Percentiles rank a stretch among this genome's conserved stretches.
phyloP scores from a whole-genome alignment of 495 filamentous ascomycete genomes.

The Hypoxylon rickii region DNA sequence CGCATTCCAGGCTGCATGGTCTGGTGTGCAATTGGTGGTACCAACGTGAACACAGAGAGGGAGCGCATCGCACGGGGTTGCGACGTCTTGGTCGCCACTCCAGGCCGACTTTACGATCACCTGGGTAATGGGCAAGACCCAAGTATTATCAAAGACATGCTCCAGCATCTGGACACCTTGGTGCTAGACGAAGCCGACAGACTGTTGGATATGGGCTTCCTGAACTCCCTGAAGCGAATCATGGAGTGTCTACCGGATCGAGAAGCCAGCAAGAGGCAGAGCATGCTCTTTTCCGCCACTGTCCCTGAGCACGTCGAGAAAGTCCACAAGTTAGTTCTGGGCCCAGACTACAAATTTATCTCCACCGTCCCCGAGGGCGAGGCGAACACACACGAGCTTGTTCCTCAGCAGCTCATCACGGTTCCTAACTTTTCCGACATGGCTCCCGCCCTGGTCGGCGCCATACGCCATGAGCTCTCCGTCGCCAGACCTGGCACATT shows the following conservation, averaged over 20 bases:
- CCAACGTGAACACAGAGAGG: slow-evolving; percentile 44
- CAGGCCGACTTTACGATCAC: slow-evolving; percentile 67
- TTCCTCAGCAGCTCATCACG: slow-evolving; percentile 62
- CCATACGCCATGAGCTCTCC: slow-evolving; percentile 47
- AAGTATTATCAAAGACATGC: slow-evolving; percentile 1
- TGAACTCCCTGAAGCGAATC: slow-evolving; percentile 62
- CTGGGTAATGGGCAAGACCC: slow-evolving; percentile 2
- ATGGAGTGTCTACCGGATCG: slow-evolving; percentile 62
- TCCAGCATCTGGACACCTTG: slow-evolving; percentile 55
- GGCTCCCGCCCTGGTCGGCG: slow-evolving; percentile 55
- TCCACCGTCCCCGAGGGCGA: slow-evolving; percentile 67
- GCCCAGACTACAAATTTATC: slow-evolving; percentile 59
- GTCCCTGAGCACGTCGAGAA: slow-evolving; percentile 65
- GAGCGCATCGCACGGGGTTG: slow-evolving; percentile 41
- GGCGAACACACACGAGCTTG: slow-evolving; percentile 62
- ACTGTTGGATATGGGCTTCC: slow-evolving; percentile 68
- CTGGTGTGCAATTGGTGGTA: slow-evolving; percentile 46
- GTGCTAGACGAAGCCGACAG: slow-evolving; percentile 72
- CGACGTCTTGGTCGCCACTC: slow-evolving; percentile 64
- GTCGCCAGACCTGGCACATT: slow-evolving; percentile 53
- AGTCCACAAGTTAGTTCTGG: slow-evolving; percentile 61
- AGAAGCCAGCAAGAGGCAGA: slow-evolving; percentile 57
- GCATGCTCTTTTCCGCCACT: slow-evolving; percentile 77
- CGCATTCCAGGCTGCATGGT: slow-evolving; percentile 39
- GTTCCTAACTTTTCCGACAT: slow-evolving; percentile 59